Base-by-base conservation (phyloP, 202 grass and related monocot genomes). In the Schoenoplectus tabernaemontani region DNA sequence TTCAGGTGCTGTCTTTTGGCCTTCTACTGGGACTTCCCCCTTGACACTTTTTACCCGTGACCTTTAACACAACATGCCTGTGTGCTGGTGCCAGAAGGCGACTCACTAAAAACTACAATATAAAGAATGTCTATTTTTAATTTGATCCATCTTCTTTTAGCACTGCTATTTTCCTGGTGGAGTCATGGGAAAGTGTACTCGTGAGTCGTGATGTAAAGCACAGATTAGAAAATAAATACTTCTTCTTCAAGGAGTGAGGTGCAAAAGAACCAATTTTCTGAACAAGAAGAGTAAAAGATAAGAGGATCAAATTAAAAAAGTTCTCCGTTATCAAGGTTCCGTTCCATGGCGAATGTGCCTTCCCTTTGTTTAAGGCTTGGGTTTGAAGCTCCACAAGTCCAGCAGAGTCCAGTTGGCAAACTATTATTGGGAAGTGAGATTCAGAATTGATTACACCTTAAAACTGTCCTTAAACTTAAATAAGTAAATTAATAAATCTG, bases 21-120 rank as follows among this genome's bases (percentile, higher is more conserved):
- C 10, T 62, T 46, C 16, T 37, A 78, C 36, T 51, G 26, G 9
- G 46, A 65, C 13, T 80, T 63, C 11, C 26, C 26, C 59, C 42
- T 51, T 19, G 28, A 61, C 78, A n/a, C 59, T 80, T 80, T 80
- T 80, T 64, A 80, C 37, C 19, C 77, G 77, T 80, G 59, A 46
- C 43, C 59, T 80, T 32, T 28, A 7, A 47, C 28, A 66, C 41
- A 9, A 19, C 78, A 65, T 64, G 59, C 78, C 16, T 48, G 1
- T 80, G 59, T 59, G 62, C 58, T 36, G 53, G 4, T 65, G 56
- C 19, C 44, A 32, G 15, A 64, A 28, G 13, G 1, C 32, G 42
- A 80, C 24, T 43, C 12, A 48, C 78, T 51, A 32, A 17, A n/a
- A 64, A 80, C 28, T 32, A 43, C 7, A 19, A 78, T 0, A 59